These are phyloP conservation scores for Taphrina sp. DNA, from an alignment of 1,139 yeast genomes.

Conservation along the genomic window DNA sequence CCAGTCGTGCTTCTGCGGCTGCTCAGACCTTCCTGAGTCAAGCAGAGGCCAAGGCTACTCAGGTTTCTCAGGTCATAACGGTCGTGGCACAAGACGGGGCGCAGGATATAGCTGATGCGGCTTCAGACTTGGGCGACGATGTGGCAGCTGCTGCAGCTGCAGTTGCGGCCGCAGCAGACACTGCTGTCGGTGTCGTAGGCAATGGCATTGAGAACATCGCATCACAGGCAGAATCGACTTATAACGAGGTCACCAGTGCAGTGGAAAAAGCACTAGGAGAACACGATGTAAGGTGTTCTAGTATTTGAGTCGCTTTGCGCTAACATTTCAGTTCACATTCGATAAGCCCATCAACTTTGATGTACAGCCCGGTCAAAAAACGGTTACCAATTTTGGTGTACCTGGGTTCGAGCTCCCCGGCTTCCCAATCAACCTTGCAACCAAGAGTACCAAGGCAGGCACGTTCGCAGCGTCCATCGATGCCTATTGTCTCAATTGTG, in stretches of 20 bases:
- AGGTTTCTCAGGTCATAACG: not conserved
- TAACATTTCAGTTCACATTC: not conserved
- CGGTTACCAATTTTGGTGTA: not conserved
- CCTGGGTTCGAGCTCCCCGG: not conserved
- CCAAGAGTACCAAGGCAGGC: not conserved
- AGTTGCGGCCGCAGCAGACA: not conserved
- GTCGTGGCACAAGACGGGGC: not conserved
- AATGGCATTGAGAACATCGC: not conserved
- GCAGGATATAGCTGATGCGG: not conserved
- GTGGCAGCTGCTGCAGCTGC: not conserved
- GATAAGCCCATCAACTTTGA: not conserved
- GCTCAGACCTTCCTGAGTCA: not conserved
- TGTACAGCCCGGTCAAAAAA: not conserved
- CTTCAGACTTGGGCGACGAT: not conserved
- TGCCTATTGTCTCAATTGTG: not conserved
- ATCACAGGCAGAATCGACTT: not conserved
- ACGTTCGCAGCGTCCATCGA: not conserved
- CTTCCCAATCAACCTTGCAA: not conserved
- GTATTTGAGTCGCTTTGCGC: not conserved
- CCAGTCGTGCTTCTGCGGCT: not conserved
- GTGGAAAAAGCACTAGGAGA: constrained; percentile 1
- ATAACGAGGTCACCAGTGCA: not conserved
- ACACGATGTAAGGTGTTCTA: not conserved
- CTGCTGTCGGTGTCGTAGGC: not conserved
- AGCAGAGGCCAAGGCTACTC: not conserved